Evolutionary conservation across 371 early-diverging fungal genomes (phyloP).

Genomic region (Apophysomyces elegans): DNA sequence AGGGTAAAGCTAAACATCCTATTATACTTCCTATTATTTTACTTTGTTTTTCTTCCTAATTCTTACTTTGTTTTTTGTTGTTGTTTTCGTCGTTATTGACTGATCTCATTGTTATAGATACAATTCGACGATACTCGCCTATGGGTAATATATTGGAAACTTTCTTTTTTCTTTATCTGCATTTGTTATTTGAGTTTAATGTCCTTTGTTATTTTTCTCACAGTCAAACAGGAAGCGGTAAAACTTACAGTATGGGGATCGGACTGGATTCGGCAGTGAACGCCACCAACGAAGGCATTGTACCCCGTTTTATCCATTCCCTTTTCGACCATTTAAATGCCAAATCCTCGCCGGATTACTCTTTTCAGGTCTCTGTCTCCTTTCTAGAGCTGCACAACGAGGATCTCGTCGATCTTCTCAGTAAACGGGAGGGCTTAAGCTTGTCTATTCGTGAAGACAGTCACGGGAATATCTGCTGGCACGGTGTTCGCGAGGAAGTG

Average conservation of each 20-base stretch:
- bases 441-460: slow-evolving; percentile 86
- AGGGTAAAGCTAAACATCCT: slow-evolving; percentile 56
- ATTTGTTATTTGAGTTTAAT: slow-evolving; percentile 13
- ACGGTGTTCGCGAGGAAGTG: slow-evolving; percentile 80
- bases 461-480: slow-evolving; percentile 86
- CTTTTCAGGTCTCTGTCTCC: slow-evolving; percentile 67
- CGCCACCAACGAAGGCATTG: slow-evolving; percentile 63
- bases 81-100: slow-evolving; percentile 3
- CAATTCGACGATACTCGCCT: slow-evolving; percentile 94
- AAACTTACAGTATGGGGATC: slow-evolving; percentile 96
- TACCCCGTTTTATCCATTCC: slow-evolving; percentile 79
- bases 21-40: neutral
- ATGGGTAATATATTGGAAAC: slow-evolving; percentile 69
- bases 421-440: slow-evolving; percentile 34
- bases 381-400: slow-evolving; percentile 98
- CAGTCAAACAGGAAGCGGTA: slow-evolving; percentile 72
- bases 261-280: slow-evolving; percentile 39
- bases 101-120: slow-evolving; percentile 31
- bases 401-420: slow-evolving; percentile 82
- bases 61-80: neutral
- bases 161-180: slow-evolving; percentile 19
- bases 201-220: slow-evolving; percentile 1
- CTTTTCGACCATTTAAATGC: slow-evolving; percentile 52
- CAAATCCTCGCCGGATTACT: slow-evolving; percentile 34
- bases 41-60: neutral